Conservation (phyloP, 257 asterid genomes). For the Scutellaria baicalensis region DNA sequence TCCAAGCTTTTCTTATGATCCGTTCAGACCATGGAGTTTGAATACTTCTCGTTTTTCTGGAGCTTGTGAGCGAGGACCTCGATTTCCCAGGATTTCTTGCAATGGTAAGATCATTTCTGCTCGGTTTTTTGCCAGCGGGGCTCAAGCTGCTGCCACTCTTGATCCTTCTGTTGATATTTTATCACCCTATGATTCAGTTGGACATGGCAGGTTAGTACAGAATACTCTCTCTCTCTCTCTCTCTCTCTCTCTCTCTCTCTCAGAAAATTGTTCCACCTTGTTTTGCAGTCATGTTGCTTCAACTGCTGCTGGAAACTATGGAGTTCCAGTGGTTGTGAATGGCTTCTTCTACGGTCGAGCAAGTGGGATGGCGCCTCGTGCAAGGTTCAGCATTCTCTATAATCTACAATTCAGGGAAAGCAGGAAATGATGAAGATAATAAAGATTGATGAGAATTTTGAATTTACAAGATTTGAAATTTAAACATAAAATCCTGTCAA, state of each 20-base stretch:
- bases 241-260: not conserved
- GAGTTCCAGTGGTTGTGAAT: slow-evolving; percentile 80
- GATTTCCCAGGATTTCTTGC: slow-evolving; percentile 58
- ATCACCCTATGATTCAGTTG: slow-evolving; percentile 79
- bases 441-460: not conserved
- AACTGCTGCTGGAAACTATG: slow-evolving; percentile 84
- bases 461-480: not conserved
- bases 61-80: slow-evolving; percentile 64
- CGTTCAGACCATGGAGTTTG: slow-evolving; percentile 32
- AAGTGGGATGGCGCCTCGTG: slow-evolving; percentile 97
- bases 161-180: slow-evolving; percentile 47
- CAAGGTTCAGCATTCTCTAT: slow-evolving; percentile 39
- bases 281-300: slow-evolving; percentile 85
- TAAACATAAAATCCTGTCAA: not conserved
- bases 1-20: slow-evolving; percentile 72
- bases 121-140: slow-evolving; percentile 67
- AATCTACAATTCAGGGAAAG: not conserved
- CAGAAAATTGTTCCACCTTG: not conserved
- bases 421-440: not conserved
- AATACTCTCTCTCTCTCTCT: not conserved
- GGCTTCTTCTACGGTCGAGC: slow-evolving; percentile 85
- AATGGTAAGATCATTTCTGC: slow-evolving; percentile 82
- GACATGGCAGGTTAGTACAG: slow-evolving; percentile 74
- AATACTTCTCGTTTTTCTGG: slow-evolving; percentile 54
- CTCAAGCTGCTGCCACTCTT: slow-evolving; percentile 48